Evolutionary conservation across 2,329 filamentous ascomycete species (phyloP).

Genomic region (Iodosphaeria phyllophila): DNA sequence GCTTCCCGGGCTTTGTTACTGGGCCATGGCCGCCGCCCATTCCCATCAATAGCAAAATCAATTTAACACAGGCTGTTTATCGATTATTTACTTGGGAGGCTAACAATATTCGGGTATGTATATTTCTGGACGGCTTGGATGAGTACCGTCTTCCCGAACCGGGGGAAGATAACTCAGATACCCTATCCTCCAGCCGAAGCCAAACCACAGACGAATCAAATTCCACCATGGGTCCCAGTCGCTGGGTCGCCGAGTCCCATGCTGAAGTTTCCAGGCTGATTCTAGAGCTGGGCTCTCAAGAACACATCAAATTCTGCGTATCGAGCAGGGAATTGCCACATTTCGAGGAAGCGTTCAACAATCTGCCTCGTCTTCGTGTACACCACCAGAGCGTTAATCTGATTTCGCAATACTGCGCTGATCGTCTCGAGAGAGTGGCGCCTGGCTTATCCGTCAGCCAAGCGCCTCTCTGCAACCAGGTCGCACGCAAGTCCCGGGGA

Average conservation of each 20-base stretch:
- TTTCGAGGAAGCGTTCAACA: constrained; percentile 1
- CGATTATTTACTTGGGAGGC: constrained; percentile 13
- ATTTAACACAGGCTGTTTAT: constrained; percentile 13
- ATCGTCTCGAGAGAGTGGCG: constrained; percentile 1
- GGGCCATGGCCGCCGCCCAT: constrained; percentile 12
- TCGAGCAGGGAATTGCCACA: constrained; percentile 3
- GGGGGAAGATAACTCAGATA: constrained; percentile 13
- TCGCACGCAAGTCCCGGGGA: constrained; percentile 1
- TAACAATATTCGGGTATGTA: constrained; percentile 8
- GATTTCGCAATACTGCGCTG: constrained; percentile 2
- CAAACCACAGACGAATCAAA: constrained; percentile 11
- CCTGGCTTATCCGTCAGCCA: constrained; percentile 1
- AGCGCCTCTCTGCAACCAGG: constrained; percentile 2
- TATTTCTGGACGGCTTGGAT: constrained; percentile 14
- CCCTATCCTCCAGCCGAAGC: not conserved
- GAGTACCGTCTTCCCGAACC: constrained; percentile 15
- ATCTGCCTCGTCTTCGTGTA: constrained; percentile 1
- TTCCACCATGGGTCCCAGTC: constrained; percentile 12
- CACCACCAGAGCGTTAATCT: constrained; percentile 1
- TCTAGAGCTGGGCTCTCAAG: not conserved
- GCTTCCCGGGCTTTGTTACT: constrained; percentile 8
- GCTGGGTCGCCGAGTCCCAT: constrained; percentile 13
- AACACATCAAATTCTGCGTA: not conserved
- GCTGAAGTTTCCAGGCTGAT: constrained; percentile 10
- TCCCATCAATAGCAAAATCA: constrained; percentile 9